Base-by-base conservation (phyloP, 2,329 filamentous ascomycete species). In the Penicillium sp. region DNA sequence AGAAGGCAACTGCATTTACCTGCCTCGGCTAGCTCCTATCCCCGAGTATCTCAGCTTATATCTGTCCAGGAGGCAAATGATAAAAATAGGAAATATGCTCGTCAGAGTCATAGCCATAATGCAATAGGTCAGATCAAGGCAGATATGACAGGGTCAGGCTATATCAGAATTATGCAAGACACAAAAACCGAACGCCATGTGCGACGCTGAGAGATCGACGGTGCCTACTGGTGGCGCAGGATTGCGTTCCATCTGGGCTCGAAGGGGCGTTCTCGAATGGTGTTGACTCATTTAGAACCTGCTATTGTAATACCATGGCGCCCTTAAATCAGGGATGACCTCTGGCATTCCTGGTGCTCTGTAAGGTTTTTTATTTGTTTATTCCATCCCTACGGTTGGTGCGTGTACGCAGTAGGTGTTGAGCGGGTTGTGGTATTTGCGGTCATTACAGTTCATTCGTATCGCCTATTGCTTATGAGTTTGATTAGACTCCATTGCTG, bases 181-280 rank as follows among this genome's bases (percentile, higher is more conserved):
- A 31, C 14, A 8, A 13, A 34, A 46, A 42, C 35, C 18, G 28
- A 42, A 47, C 37, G 47, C 55, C 55, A 59, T 58, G 54, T 58
- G 55, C 51, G 44, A 58, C 56, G 42, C 47, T 56, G 42, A 42
- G 47, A 28, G 56, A 59, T 59, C 56, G 51, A 47, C 53, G 40
- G 40, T 51, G 50, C 53, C 46, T 55, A 26, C 35, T 28, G 46
- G 53, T 54, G 47, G 51, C 52, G 53, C 53, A 59, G 55, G 44
- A 46, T 50, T 42, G 29, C 9, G 20, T 36, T 52, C 27, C 42
- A 44, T 42, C 49, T 52, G 45, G 38, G 38, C 42, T 43, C 32
- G 47, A 46, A 44, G 44, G 53, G 48, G 48, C 29, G 47, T 54
- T 51, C 50, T 55, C 44, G 43, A 51, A 54, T 40, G 47, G 45